Percentiles rank a stretch among this genome's conserved stretches.
Conservation (phyloP, 495 filamentous ascomycete species). For the Penicillium paradoxum region DNA sequence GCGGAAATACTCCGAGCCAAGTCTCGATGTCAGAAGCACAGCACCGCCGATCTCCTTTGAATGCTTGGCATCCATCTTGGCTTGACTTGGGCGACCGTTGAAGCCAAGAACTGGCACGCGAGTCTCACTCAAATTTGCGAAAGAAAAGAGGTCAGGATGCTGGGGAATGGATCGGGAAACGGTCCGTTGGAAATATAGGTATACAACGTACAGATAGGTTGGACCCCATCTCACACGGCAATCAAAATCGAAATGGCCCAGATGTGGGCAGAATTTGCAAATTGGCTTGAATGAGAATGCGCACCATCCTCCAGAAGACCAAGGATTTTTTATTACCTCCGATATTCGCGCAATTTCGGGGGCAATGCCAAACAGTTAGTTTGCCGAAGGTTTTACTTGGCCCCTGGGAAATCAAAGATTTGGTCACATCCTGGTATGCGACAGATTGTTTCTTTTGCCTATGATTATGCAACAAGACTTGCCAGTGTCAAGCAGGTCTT, state of each 20-base stretch:
- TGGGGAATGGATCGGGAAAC: too few species aligned
- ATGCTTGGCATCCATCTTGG: conserved; percentile 4
- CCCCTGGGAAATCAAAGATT: too few species aligned
- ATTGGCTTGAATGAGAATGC: neutral
- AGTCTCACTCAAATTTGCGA: too few species aligned
- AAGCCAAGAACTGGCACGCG: neutral
- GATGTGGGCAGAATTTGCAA: too few species aligned
- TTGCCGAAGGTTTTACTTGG: too few species aligned
- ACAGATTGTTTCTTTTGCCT: too few species aligned
- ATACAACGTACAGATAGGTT: too few species aligned
- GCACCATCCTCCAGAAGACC: neutral
- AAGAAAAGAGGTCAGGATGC: too few species aligned
- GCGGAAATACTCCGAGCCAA: neutral
- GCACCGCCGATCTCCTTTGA: neutral
- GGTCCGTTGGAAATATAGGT: too few species aligned
- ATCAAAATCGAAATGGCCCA: too few species aligned
- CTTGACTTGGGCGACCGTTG: neutral
- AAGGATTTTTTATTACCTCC: neutral
- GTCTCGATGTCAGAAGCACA: too few species aligned
- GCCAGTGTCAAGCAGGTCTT: neutral
- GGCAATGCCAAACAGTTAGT: neutral
- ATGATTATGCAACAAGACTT: neutral
- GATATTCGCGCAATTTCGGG: neutral
- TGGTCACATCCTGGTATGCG: neutral
- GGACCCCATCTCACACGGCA: too few species aligned